Evolutionary conservation across 352 stramenopile genomes (phyloP), one percentile per base, ranked within the genome.

Genomic region (Phytophthora vignae): DNA sequence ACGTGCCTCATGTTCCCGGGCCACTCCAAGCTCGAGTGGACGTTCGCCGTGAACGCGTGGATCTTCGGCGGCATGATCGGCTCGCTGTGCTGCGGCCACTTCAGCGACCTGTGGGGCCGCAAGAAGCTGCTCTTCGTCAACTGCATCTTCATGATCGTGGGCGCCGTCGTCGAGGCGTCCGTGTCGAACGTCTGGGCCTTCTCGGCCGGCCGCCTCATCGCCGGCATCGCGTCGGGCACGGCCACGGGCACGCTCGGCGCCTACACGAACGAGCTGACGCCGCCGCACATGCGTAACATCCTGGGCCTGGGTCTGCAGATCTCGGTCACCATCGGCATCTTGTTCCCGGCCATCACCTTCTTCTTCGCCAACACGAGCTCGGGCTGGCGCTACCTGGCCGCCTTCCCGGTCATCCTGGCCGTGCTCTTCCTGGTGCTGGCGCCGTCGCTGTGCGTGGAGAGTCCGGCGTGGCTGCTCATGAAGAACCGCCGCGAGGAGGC

Each of bases 61-160:
- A 76, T 89, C 67, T 67, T 86, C 59, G 81, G 79, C 36, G 83
- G 77, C 31, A 85, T 85, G 72, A 67, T 88, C 70, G 83, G 83
- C 17, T 69, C 69, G 40, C 66, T 90, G 46, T 55, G 48, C 50
- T 82, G 74, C 55, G 74, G 76, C 10, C 46, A 66, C 12, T 87
- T 67, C 52, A 76, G 74, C 44, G 73, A 69, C 54, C 29, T 63
- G 54, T 69, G 62, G 62, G 62, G 62, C 62, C 62, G 62, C n/a
- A 69, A 69, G 44, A 74, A 74, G 67, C 67, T 74, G 67, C 54
- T 74, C 19, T 74, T 74, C 55, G 67, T 74, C 57, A 67, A 61
- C 67, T 62, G 60, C 54, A 55, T 76, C 59, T 68, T 83, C 60
- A 84, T 85, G 60, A 69, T 74, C 29, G 65, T 68, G 7, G 75